These are phyloP conservation scores for Geotrichum phurueaensis DNA, from an alignment of 1,139 yeast genomes.

Conservation along the genomic window DNA sequence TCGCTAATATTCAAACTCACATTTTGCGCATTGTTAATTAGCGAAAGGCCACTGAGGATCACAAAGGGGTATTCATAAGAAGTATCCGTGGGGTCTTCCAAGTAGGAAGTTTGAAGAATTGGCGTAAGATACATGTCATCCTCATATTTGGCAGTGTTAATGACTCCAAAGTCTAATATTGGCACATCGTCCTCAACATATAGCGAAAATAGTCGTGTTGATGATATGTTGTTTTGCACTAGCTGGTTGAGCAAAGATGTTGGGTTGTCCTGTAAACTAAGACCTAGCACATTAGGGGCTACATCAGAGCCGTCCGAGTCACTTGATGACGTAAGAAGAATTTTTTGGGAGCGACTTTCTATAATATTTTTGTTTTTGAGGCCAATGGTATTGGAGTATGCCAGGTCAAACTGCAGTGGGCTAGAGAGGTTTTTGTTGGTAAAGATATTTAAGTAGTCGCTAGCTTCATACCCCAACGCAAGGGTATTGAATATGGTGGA, in stretches of 20 bases:
- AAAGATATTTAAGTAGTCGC: conserved; percentile 19
- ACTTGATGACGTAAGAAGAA: neutral
- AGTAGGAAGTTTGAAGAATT: conserved; percentile 13
- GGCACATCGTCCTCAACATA: conserved; percentile 5
- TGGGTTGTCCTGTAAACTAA: conserved; percentile 17
- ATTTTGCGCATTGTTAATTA: conserved; percentile 38
- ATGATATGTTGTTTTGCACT: conserved; percentile 3
- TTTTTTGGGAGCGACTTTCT: neutral
- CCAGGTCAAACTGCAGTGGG: conserved; percentile 22
- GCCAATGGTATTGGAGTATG: conserved; percentile 13
- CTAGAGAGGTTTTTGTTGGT: conserved; percentile 11
- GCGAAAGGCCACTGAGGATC: conserved; percentile 48
- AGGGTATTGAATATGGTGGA: conserved; percentile 18
- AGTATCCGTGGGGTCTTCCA: neutral
- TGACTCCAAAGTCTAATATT: conserved; percentile 24
- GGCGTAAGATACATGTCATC: conserved; percentile 22
- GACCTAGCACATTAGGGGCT: conserved; percentile 23
- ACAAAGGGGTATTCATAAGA: conserved; percentile 46
- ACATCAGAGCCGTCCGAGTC: neutral
- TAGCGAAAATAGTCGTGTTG: conserved; percentile 21
- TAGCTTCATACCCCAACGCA: conserved; percentile 19
- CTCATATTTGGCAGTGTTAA: conserved; percentile 21
- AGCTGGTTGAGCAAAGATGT: conserved; percentile 15
- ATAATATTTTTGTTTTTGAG: conserved; percentile 1
- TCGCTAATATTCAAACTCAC: conserved; percentile 6